Evolutionary conservation across 352 stramenopile species (phyloP).

Genomic region (Phytophthora colocasiae): DNA sequence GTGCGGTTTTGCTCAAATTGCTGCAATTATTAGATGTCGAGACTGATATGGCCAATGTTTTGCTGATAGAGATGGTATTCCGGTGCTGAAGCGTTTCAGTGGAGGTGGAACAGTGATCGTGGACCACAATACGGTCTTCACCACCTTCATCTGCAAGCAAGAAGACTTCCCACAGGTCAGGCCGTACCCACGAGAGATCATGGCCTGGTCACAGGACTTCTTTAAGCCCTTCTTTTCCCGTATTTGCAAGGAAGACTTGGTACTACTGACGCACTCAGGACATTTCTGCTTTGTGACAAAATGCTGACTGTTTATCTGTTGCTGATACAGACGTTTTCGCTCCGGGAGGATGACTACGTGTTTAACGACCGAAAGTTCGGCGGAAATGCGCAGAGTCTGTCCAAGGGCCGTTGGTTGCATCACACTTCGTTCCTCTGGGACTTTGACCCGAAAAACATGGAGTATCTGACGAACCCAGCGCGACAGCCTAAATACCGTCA

Average conservation of each 20-base stretch:
- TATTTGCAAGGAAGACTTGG: conserved; percentile 42
- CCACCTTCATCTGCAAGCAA: conserved; percentile 92
- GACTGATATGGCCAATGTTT: neutral
- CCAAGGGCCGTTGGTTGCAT: conserved; percentile 95
- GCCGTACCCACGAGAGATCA: conserved; percentile 93
- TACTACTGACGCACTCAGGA: conserved; percentile 6
- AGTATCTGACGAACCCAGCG: conserved; percentile 94
- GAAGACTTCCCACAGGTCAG: conserved; percentile 73
- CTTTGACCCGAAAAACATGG: conserved; percentile 94
- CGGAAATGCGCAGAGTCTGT: conserved; percentile 97
- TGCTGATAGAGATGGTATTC: conserved; percentile 69
- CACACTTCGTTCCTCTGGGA: conserved; percentile 99
- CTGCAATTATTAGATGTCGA: conserved; percentile 2
- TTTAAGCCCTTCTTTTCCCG: conserved; percentile 83
- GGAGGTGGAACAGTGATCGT: conserved; percentile 98
- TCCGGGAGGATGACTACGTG: conserved; percentile 97
- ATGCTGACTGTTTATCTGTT: neutral
- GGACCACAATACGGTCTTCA: conserved; percentile 94
- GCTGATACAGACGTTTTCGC: conserved; percentile 73
- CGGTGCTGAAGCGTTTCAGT: conserved; percentile 95
- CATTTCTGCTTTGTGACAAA: conserved; percentile 5
- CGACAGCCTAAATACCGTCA: conserved; percentile 95
- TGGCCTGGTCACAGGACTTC: conserved; percentile 91
- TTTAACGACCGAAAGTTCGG: conserved; percentile 95
- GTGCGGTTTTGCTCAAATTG: conserved; percentile 38